Evolutionary conservation across 1,139 yeast genomes (phyloP).

Genomic region (Sugiyamaella pinicola): DNA sequence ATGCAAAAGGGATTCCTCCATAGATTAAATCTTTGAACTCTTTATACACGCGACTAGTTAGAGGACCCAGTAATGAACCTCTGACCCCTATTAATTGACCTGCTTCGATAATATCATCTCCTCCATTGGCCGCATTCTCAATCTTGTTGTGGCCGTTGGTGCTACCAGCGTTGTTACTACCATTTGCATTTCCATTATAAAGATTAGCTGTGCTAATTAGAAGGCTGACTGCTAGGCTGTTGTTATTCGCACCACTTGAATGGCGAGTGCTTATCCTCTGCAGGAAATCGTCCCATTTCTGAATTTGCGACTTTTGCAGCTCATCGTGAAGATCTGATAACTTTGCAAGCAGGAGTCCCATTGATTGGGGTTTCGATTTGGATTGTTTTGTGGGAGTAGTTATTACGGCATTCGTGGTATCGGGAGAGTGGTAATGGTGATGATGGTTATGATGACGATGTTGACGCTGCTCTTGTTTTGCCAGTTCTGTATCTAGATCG

Average conservation of each 20-base stretch:
- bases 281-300: conserved; percentile 44
- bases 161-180: background rate
- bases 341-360: conserved; percentile 41
- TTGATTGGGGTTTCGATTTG: conserved; percentile 23
- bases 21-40: conserved; percentile 47
- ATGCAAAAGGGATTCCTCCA: conserved; percentile 53
- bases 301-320: conserved; percentile 38
- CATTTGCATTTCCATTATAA: background rate
- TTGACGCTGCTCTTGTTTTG: no score
- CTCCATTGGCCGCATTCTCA: background rate
- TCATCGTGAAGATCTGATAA: conserved; percentile 41
- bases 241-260: conserved; percentile 5
- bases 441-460: background rate
- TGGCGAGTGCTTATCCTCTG: conserved; percentile 31
- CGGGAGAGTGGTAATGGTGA: background rate
- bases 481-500: background rate
- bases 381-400: conserved; percentile 1
- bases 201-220: conserved; percentile 22
- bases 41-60: conserved; percentile 34
- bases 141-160: background rate
- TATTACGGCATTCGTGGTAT: background rate
- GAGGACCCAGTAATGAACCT: conserved; percentile 39
- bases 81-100: conserved; percentile 48
- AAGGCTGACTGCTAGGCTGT: background rate
- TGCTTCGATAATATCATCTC: conserved; percentile 30